Evolutionary conservation across 805 yeast species (phyloP).

Genomic region (Candida andamanensis): DNA sequence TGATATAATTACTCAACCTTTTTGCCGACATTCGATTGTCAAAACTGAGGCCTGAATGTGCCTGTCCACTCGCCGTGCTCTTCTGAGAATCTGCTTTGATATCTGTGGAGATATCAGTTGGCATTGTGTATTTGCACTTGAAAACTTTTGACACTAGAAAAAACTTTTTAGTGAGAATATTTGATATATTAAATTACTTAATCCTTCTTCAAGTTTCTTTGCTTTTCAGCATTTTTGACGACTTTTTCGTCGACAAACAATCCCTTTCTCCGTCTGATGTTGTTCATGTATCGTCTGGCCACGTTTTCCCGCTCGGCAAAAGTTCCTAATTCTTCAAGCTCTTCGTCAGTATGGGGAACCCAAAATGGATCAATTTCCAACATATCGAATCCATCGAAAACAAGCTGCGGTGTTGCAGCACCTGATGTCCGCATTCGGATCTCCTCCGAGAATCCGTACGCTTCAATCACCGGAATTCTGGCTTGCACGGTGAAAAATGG

Average conservation of each 20-base stretch:
- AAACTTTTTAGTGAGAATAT: no score
- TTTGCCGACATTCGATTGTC: no score
- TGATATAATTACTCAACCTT: no score
- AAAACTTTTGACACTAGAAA: no score
- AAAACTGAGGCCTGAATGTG: no score
- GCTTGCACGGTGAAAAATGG: slow-evolving; percentile 90
- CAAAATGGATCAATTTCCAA: slow-evolving; percentile 95
- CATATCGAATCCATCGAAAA: slow-evolving; percentile 81
- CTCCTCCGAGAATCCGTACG: slow-evolving; percentile 95
- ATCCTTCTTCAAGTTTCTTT: slow-evolving; percentile 77
- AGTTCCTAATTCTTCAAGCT: slow-evolving; percentile 88
- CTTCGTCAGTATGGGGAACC: slow-evolving; percentile 98
- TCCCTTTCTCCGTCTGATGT: slow-evolving; percentile 81
- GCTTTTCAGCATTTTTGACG: slow-evolving; percentile 89
- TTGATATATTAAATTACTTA: no score
- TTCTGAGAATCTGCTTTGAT: no score
- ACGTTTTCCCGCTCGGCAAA: slow-evolving; percentile 87
- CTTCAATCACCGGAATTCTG: slow-evolving; percentile 86
- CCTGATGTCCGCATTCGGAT: slow-evolving; percentile 91
- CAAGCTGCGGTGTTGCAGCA: slow-evolving; percentile 93
- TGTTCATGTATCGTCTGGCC: slow-evolving; percentile 82
- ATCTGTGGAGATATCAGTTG: no score
- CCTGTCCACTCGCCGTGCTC: no score
- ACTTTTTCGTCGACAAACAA: slow-evolving; percentile 85
- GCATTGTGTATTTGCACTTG: no score